phyloP scores from a whole-genome alignment of 176 grass and related monocot genomes.

The Oryza meyeriana region DNA sequence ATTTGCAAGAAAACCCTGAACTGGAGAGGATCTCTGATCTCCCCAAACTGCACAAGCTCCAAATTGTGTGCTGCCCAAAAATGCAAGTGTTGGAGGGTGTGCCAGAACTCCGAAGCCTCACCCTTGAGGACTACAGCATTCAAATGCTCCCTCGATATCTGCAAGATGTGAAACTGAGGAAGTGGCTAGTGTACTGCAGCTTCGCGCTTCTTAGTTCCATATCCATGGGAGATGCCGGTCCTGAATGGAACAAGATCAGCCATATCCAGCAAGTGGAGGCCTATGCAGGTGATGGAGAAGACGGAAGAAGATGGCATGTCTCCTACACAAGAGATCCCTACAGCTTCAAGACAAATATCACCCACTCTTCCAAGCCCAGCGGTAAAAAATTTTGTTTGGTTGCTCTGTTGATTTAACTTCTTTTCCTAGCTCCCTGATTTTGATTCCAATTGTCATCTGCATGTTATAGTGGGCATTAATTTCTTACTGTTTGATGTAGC shows the following conservation, averaged over 20 bases:
- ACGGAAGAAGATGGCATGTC: background rate
- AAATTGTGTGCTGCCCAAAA: background rate
- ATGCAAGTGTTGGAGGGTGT: background rate
- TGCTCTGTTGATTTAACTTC: background rate
- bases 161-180: background rate
- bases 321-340: background rate
- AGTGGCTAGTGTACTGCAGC: background rate
- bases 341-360: background rate
- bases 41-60: background rate
- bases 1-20: background rate
- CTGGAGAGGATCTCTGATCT: background rate
- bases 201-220: background rate
- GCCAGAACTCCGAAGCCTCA: background rate
- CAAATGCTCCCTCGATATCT: background rate
- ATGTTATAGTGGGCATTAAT: too few relatives aligned
- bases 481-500: background rate
- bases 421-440: too few relatives aligned
- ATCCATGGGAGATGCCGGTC: background rate
- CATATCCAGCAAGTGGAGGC: background rate
- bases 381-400: background rate
- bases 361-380: background rate
- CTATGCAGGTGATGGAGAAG: background rate
- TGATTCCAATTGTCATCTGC: too few relatives aligned
- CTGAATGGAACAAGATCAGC: background rate
- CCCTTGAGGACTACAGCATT: background rate